A percentile compares a stretch with the other conserved stretches of the same genome.
These are phyloP conservation scores for Rhinocladiella similis DNA, from an alignment of 2,329 filamentous ascomycete species.

Conservation along the genomic window DNA sequence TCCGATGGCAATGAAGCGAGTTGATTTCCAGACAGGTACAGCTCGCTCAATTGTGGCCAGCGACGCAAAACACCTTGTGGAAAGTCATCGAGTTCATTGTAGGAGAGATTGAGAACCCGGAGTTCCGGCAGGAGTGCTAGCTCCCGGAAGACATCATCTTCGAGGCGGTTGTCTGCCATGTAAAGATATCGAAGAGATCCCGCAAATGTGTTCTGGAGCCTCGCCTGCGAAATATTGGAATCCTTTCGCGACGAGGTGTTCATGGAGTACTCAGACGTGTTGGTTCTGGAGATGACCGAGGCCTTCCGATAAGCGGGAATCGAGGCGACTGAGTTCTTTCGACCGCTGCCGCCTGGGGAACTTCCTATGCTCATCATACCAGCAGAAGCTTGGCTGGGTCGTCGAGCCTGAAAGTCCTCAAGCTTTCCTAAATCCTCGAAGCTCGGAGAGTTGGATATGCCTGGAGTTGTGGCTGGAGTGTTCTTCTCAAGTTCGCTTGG, in stretches of 20 bases:
- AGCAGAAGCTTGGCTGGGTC: conserved; percentile 82
- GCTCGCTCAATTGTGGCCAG: conserved; percentile 85
- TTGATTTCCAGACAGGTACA: conserved; percentile 95
- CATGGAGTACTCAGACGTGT: conserved; percentile 55
- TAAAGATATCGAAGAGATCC: conserved; percentile 80
- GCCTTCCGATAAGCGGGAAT: conserved; percentile 80
- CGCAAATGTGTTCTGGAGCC: conserved; percentile 82
- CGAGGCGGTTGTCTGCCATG: conserved; percentile 88
- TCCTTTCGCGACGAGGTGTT: conserved; percentile 70
- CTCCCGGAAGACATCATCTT: conserved; percentile 94
- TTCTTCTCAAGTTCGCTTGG: conserved; percentile 55
- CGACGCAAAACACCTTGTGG: conserved; percentile 83
- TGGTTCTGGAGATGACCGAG: conserved; percentile 72
- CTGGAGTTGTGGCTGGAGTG: conserved; percentile 49
- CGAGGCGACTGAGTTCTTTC: conserved; percentile 84
- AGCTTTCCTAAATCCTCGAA: conserved; percentile 73
- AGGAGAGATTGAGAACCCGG: conserved; percentile 86
- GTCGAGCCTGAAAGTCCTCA: conserved; percentile 64
- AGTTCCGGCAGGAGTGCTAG: conserved; percentile 79
- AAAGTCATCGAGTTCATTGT: conserved; percentile 91
- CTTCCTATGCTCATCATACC: conserved; percentile 73
- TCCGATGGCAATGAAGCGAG: conserved; percentile 88
- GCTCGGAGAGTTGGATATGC: conserved; percentile 63
- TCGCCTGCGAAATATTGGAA: conserved; percentile 72
- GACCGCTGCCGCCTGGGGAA: conserved; percentile 61